Conservation (phyloP, 1,139 yeast species). For the Candida glucosophila region DNA sequence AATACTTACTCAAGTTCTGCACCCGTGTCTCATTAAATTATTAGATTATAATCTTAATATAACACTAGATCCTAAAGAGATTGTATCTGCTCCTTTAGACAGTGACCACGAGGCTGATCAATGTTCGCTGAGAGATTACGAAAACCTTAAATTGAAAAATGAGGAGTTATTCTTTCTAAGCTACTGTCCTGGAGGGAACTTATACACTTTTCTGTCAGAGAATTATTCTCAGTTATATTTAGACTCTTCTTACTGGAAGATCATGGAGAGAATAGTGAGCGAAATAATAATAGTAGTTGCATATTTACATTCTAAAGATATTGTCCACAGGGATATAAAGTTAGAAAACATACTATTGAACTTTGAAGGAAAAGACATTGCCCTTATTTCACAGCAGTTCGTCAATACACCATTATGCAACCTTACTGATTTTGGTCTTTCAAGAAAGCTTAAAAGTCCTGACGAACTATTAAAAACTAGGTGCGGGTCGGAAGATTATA, state of each 20-base stretch:
- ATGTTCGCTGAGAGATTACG: slow-evolving; percentile 11
- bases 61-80: slow-evolving; percentile 14
- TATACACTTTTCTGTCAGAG: slow-evolving; percentile 54
- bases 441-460: slow-evolving; percentile 52
- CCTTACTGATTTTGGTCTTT: slow-evolving; percentile 82
- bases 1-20: slow-evolving; percentile 42
- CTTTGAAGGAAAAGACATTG: slow-evolving; percentile 9
- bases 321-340: slow-evolving; percentile 85
- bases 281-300: slow-evolving; percentile 63
- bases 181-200: slow-evolving; percentile 77
- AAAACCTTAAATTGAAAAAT: slow-evolving; percentile 15
- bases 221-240: slow-evolving; percentile 11
- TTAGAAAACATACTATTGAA: slow-evolving; percentile 69
- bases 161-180: slow-evolving; percentile 58
- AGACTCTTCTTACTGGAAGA: slow-evolving; percentile 27
- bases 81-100: slow-evolving; percentile 9
- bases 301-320: slow-evolving; percentile 58
- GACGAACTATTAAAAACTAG: slow-evolving; percentile 68
- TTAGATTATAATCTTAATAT: slow-evolving; percentile 25
- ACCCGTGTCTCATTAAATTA: slow-evolving; percentile 30
- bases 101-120: slow-evolving; percentile 11
- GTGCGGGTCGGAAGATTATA: slow-evolving; percentile 95
- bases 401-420: slow-evolving; percentile 38
- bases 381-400: slow-evolving; percentile 2
- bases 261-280: slow-evolving; percentile 54